Evolutionary conservation across 2,329 filamentous ascomycete species (phyloP).

Genomic region (Aurifilum marmelostoma): DNA sequence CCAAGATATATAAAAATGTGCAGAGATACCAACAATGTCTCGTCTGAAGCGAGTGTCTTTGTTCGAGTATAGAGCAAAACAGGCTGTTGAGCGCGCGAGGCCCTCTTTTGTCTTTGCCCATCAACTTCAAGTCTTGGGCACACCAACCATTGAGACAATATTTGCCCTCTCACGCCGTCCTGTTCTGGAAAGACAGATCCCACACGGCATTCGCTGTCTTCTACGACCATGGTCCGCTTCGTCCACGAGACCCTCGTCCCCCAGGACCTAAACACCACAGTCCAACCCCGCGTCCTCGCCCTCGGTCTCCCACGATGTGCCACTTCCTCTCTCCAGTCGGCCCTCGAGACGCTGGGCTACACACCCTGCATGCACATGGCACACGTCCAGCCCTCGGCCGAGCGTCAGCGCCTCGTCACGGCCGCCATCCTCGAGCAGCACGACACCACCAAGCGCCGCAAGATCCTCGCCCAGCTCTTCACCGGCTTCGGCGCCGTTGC

Average conservation of each 20-base stretch:
- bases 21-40: not conserved
- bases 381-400: slow-evolving; percentile 31
- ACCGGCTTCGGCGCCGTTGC: slow-evolving; percentile 36
- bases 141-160: not conserved
- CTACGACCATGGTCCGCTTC: slow-evolving; percentile 23
- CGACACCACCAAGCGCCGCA: slow-evolving; percentile 35
- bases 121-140: not conserved
- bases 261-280: slow-evolving; percentile 8
- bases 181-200: not conserved
- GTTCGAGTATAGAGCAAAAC: not conserved
- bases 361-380: slow-evolving; percentile 40
- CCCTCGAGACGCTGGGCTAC: slow-evolving; percentile 38
- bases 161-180: not conserved
- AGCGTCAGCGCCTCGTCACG: slow-evolving; percentile 34
- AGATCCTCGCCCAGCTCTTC: slow-evolving; percentile 38
- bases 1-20: not conserved
- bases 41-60: not conserved
- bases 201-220: not conserved
- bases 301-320: slow-evolving; percentile 41
- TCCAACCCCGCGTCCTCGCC: slow-evolving; percentile 17
- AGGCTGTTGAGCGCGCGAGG: not conserved
- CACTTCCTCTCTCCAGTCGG: slow-evolving; percentile 42
- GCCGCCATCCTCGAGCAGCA: slow-evolving; percentile 37
- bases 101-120: slow-evolving; percentile 1
- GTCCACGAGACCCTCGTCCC: slow-evolving; percentile 21